Evolutionary conservation across 768 basidiomycete genomes (phyloP), one percentile per base, ranked within the genome.

Genomic region (Naganishia vaughanmartiniae): DNA sequence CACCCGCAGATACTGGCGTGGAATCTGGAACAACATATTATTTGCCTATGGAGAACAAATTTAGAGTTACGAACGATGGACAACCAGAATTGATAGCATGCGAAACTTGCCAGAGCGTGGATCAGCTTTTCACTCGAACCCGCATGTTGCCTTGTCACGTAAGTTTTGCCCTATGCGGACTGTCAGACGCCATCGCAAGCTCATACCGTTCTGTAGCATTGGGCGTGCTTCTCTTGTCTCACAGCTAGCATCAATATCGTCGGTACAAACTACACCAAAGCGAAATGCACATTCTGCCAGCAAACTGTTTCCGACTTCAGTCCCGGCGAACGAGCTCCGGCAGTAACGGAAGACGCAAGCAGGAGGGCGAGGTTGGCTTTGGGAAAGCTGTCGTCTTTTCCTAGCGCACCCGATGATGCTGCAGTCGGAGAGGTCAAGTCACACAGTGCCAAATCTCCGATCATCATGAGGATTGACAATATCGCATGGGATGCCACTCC

Each of bases 401-500:
- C 21, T 21, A 24, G 12, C 15, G 5, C 42, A 15, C 21, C 60
- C n/a, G 21, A 6, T 3, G 3, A 21, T 24, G 57, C 19, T 4
- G 4, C 19, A 42, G 36, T 21, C 5, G 24, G 39, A 5, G 24
- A 17, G 12, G 3, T 26, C 11, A 26, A 24, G 21, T 45, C 39
- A 17, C 4, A 42, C 17, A 21, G 7, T 17, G n/a, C 60, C 3
- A 58, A 42, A 24, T 7, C 17, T 45, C 36, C 68, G 0, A 48
- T 69, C 19, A 71, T 77, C 2, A 70, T 79, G 69, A 74, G 78
- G 66, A 79, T 79, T 26, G 78, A 79, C 65, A 79, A 79, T 45
- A 71, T 79, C 0, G 76, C 78, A 46, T 79, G 78, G 78, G 76
- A 79, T 51, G 39, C 77, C 39, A 79, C 78, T 0, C 76, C 76